Conservation (phyloP, 2,329 filamentous ascomycete genomes). For the Paecilomyces dactylethromorphus region DNA sequence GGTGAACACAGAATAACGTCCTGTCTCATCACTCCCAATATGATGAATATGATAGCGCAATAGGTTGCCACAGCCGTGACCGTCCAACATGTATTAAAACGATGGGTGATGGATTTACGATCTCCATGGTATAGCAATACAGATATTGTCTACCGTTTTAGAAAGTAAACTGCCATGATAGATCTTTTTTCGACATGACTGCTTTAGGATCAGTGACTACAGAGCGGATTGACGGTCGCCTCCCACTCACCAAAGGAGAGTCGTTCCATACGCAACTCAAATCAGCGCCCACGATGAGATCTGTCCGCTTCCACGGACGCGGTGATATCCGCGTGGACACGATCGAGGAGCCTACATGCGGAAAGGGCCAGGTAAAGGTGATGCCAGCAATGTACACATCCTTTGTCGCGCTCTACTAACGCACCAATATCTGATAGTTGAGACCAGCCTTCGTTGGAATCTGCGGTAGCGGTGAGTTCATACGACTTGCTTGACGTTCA, state of each 20-base stretch:
- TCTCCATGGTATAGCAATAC: background rate
- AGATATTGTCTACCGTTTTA: background rate
- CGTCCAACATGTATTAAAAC: background rate
- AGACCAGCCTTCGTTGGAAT: slow-evolving; percentile 21
- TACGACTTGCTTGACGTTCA: background rate
- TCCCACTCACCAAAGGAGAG: background rate
- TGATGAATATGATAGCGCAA: background rate
- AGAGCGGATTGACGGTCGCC: background rate
- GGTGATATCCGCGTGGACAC: slow-evolving; percentile 24
- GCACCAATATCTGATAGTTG: slow-evolving; percentile 4
- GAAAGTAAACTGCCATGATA: background rate
- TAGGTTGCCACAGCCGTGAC: background rate
- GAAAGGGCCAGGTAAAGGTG: slow-evolving; percentile 44
- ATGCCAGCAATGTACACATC: slow-evolving; percentile 7
- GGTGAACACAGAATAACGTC: background rate
- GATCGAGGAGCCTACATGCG: slow-evolving; percentile 27
- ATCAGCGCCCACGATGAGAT: slow-evolving; percentile 15
- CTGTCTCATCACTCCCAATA: background rate
- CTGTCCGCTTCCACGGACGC: slow-evolving; percentile 23
- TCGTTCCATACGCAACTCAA: slow-evolving; percentile 7
- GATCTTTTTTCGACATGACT: background rate
- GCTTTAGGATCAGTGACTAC: background rate
- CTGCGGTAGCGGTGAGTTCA: slow-evolving; percentile 14
- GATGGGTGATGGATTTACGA: background rate
- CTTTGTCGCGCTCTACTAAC: background rate